Percentiles rank a stretch among this genome's conserved stretches.
phyloP scores from a whole-genome alignment of 2,329 filamentous ascomycete species.

The Mycocentrospora acerina region DNA sequence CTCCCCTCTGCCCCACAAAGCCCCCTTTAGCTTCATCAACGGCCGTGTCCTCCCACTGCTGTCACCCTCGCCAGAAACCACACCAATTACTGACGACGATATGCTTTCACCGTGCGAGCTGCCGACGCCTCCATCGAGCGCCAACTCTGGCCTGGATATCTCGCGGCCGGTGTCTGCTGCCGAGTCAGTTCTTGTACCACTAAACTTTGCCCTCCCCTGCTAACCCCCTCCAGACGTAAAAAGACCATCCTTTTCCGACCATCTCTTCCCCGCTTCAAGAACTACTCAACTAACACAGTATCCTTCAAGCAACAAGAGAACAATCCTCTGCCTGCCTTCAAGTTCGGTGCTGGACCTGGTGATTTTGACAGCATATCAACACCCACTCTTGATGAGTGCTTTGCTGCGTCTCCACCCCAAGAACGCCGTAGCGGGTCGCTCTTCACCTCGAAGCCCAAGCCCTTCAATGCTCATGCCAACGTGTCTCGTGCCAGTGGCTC shows the following conservation, averaged over 20 bases:
- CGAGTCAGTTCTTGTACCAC: conserved; percentile 34
- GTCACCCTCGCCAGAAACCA: conserved; percentile 68
- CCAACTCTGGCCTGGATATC: conserved; percentile 32
- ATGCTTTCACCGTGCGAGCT: conserved; percentile 43
- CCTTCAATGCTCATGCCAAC: conserved; percentile 62
- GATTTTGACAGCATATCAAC: conserved; percentile 58
- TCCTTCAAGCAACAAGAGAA: conserved; percentile 62
- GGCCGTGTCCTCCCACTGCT: conserved; percentile 67
- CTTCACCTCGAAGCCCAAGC: conserved; percentile 63
- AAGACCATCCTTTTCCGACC: conserved; percentile 65
- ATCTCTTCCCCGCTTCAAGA: conserved; percentile 73
- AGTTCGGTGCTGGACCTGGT: conserved; percentile 64
- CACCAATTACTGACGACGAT: conserved; percentile 47
- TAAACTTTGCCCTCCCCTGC: conserved; percentile 4
- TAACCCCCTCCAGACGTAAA: conserved; percentile 32
- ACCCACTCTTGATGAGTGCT: conserved; percentile 76
- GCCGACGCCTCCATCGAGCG: conserved; percentile 26
- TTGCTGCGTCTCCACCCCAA: conserved; percentile 75
- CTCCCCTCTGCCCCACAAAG: conserved; percentile 85
- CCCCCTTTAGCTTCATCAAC: conserved; percentile 60
- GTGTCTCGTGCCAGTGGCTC: conserved; percentile 68
- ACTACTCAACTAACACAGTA: conserved; percentile 67
- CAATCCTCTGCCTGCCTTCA: conserved; percentile 70
- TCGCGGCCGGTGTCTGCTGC: conserved; percentile 38
- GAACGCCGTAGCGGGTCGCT: conserved; percentile 60